Conservation (phyloP, 345 rosid species). For the Eucalyptus microcorys region DNA sequence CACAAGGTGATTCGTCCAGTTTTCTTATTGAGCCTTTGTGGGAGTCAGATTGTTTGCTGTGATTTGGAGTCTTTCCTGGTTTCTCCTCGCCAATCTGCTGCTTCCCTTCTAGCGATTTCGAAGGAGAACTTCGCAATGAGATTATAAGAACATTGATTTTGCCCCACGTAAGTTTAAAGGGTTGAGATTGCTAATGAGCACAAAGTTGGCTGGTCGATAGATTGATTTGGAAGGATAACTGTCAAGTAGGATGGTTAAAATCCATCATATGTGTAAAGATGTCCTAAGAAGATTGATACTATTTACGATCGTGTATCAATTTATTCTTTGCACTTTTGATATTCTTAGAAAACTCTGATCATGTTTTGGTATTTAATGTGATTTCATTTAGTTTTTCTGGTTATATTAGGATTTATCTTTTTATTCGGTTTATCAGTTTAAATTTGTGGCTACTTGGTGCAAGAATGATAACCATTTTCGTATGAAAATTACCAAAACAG, state of each 20-base stretch:
- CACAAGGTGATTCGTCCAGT: not conserved
- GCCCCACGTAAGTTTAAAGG: not conserved
- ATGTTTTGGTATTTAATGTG: not conserved
- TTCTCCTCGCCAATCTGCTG: not conserved
- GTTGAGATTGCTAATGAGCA: not conserved
- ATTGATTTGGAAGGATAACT: not conserved
- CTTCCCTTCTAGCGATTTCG: not conserved
- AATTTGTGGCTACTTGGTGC: too few species aligned
- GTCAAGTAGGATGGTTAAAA: not conserved
- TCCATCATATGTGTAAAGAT: not conserved
- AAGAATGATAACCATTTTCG: fast-evolving
- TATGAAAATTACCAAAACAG: too few species aligned
- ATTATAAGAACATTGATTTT: not conserved
- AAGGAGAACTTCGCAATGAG: not conserved
- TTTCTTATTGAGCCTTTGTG: not conserved
- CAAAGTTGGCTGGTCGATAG: not conserved
- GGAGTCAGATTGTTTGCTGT: not conserved
- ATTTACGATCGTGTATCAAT: not conserved
- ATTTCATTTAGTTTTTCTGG: not conserved
- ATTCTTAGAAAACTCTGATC: not conserved
- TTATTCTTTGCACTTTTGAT: not conserved
- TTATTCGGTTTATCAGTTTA: not conserved
- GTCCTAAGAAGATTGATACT: not conserved
- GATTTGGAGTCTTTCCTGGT: not conserved
- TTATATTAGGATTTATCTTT: not conserved